phyloP scores from a whole-genome alignment of 805 yeast species.

The Priceomyces carsonii region DNA sequence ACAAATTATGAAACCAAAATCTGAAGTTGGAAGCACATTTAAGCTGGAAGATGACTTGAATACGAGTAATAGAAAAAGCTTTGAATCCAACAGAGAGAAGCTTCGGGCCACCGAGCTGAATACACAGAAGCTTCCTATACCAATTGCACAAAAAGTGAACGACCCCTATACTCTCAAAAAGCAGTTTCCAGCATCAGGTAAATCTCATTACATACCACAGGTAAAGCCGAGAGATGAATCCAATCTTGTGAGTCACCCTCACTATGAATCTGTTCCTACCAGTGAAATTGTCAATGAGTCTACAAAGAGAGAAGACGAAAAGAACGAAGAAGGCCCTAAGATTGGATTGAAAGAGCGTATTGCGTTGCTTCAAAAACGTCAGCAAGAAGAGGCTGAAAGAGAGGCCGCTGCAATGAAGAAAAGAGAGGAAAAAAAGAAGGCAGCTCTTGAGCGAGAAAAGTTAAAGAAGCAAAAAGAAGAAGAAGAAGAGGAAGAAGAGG shows the following conservation, averaged over 20 bases:
- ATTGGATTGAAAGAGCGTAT: slow-evolving; percentile 86
- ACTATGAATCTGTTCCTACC: slow-evolving; percentile 22
- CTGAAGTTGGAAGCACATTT: no score
- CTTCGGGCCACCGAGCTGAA: no score
- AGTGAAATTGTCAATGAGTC: slow-evolving; percentile 26
- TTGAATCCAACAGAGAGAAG: no score
- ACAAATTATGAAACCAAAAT: no score
- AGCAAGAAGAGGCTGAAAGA: slow-evolving; percentile 74
- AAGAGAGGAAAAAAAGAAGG: slow-evolving; percentile 50
- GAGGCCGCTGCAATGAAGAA: slow-evolving; percentile 60
- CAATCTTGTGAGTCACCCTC: slow-evolving; percentile 28
- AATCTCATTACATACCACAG: slow-evolving; percentile 60
- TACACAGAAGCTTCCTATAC: no score
- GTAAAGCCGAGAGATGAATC: slow-evolving; percentile 41
- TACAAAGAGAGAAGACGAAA: slow-evolving; percentile 25
- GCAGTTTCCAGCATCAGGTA: slow-evolving; percentile 55
- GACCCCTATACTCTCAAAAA: slow-evolving; percentile 54
- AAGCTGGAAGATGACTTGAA: no score
- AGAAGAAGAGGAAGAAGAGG: slow-evolving; percentile 15
- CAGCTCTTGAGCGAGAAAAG: slow-evolving; percentile 17
- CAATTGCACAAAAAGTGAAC: slow-evolving; percentile 28
- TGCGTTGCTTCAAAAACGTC: slow-evolving; percentile 77
- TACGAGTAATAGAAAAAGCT: no score
- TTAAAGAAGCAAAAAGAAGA: slow-evolving; percentile 26
- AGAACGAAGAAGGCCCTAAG: slow-evolving; percentile 66